phyloP scores from a whole-genome alignment of 345 rosid species.

The Moricandia arvensis region DNA sequence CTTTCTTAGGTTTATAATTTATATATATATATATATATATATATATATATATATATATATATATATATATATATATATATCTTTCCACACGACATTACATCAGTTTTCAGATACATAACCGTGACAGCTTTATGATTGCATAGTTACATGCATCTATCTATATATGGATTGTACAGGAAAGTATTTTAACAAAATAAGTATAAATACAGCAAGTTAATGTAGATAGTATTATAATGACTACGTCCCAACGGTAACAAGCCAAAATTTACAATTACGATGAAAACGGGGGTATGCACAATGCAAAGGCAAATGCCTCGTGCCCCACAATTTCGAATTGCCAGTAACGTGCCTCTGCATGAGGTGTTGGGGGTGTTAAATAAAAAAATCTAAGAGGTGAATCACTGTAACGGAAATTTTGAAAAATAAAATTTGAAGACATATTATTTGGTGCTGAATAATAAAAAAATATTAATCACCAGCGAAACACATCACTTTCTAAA shows the following conservation, averaged over 20 bases:
- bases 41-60: no score
- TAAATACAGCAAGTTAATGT: constrained; percentile 12
- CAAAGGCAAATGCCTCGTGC: background rate
- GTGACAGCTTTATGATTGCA: constrained; percentile 12
- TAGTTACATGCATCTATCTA: constrained; percentile 23
- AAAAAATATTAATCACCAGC: no score
- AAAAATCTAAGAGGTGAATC: no score
- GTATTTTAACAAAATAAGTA: background rate
- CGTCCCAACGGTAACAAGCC: constrained; percentile 27
- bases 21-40: no score
- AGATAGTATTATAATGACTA: constrained; percentile 8
- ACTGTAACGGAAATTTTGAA: no score
- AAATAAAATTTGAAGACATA: no score
- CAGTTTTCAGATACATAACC: background rate
- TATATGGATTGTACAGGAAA: background rate
- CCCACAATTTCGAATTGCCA: background rate
- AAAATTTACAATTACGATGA: constrained; percentile 2
- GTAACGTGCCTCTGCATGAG: background rate
- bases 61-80: no score
- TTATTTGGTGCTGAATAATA: no score
- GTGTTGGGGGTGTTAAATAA: no score
- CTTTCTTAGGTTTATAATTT: no score
- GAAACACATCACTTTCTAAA: no score
- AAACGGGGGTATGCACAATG: background rate
- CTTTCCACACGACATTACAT: background rate